These are phyloP conservation scores for Phytophthora idaei DNA, from an alignment of 352 stramenopile species.

Conservation along the genomic window DNA sequence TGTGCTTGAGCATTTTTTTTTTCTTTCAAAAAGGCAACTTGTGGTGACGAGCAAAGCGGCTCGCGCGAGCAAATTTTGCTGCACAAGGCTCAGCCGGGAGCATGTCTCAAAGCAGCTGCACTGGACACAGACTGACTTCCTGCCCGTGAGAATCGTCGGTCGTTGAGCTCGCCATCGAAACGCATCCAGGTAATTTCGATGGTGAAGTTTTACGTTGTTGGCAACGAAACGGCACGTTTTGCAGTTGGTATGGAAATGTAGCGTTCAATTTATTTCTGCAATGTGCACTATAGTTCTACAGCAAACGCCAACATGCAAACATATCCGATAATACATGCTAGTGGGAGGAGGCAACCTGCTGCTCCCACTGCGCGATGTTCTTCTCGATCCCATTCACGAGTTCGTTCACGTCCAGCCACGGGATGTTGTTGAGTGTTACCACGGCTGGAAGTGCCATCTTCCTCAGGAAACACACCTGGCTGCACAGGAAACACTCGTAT, in stretches of 20 bases:
- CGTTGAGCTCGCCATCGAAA: constrained; percentile 8
- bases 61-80: too few relatives aligned
- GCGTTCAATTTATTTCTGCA: constrained; percentile 46
- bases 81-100: constrained; percentile 11
- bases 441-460: constrained; percentile 62
- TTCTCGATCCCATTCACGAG: constrained; percentile 62
- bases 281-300: constrained; percentile 45
- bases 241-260: constrained; percentile 14
- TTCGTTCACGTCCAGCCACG: constrained; percentile 58
- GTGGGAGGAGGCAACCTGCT: constrained; percentile 25
- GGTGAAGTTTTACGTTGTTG: background rate
- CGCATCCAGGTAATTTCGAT: background rate
- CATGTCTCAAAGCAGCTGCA: constrained; percentile 27
- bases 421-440: constrained; percentile 61
- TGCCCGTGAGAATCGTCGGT: constrained; percentile 21
- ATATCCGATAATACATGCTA: constrained; percentile 34
- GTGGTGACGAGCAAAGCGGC: constrained; percentile 10
- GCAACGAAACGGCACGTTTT: too few relatives aligned
- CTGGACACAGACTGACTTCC: constrained; percentile 17
- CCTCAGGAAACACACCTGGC: constrained; percentile 68
- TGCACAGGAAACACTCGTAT: constrained; percentile 51
- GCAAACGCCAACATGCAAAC: constrained; percentile 36
- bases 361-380: constrained; percentile 65
- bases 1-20: background rate
- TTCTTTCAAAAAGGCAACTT: too few relatives aligned